phyloP scores from a whole-genome alignment of 1,139 yeast species.

The Kodamaea fungicola region DNA sequence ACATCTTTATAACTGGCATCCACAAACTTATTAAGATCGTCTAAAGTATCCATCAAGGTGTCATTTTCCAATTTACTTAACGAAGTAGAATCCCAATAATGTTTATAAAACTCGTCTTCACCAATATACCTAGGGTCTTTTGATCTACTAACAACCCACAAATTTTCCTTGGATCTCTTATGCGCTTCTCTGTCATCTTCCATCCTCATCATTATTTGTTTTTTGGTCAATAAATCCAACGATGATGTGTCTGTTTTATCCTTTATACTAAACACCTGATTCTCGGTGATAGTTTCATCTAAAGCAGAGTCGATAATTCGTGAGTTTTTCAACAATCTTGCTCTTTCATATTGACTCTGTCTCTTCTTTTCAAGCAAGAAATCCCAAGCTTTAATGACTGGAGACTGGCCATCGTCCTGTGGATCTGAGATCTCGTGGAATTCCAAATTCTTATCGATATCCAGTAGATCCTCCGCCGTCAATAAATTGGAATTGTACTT shows the following conservation, averaged over 20 bases:
- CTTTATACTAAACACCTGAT: slow-evolving; percentile 29
- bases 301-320: slow-evolving; percentile 19
- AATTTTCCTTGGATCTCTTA: slow-evolving; percentile 69
- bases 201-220: slow-evolving; percentile 68
- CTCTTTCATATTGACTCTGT: slow-evolving; percentile 50
- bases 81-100: slow-evolving; percentile 52
- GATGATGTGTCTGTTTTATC: slow-evolving; percentile 20
- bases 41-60: slow-evolving; percentile 42
- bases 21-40: slow-evolving; percentile 53
- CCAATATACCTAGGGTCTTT: slow-evolving; percentile 33
- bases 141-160: slow-evolving; percentile 65
- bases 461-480: slow-evolving; percentile 31
- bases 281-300: slow-evolving; percentile 15
- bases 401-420: slow-evolving; percentile 18
- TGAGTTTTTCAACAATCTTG: slow-evolving; percentile 30
- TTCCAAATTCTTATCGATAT: slow-evolving; percentile 19
- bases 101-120: slow-evolving; percentile 55
- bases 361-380: slow-evolving; percentile 44
- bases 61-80: slow-evolving; percentile 46
- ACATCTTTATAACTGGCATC: slow-evolving; percentile 43
- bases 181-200: slow-evolving; percentile 86
- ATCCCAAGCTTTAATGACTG: slow-evolving; percentile 41
- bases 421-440: slow-evolving; percentile 31
- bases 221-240: slow-evolving; percentile 34
- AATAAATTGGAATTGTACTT: slow-evolving; percentile 30